These are phyloP conservation scores for Cercospora nicotianae DNA, from an alignment of 2,329 filamentous ascomycete genomes.

Conservation along the genomic window DNA sequence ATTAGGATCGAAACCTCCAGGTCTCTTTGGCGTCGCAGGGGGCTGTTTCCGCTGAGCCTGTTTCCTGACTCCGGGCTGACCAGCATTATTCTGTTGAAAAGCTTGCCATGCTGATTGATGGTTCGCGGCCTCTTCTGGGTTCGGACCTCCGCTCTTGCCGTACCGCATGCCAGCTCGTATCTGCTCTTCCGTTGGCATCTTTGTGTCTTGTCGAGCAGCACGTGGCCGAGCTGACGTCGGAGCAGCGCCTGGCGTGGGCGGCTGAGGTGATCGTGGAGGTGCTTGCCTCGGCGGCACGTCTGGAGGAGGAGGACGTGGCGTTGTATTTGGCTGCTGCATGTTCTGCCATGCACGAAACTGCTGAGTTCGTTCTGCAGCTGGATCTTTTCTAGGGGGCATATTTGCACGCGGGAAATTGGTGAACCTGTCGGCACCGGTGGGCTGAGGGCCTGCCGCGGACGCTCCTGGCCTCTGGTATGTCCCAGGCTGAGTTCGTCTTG, in stretches of 20 bases:
- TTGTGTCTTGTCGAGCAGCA: constrained; percentile 35
- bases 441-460: constrained; percentile 26
- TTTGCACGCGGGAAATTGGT: constrained; percentile 43
- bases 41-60: constrained; percentile 39
- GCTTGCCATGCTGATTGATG: constrained; percentile 42
- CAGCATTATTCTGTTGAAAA: constrained; percentile 29
- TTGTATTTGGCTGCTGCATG: constrained; percentile 45
- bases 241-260: constrained; percentile 16
- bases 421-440: constrained; percentile 48
- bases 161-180: constrained; percentile 41
- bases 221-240: constrained; percentile 19
- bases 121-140: constrained; percentile 25
- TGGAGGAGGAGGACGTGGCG: constrained; percentile 24
- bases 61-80: constrained; percentile 41
- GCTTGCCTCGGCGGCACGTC: constrained; percentile 24
- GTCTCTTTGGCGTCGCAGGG: constrained; percentile 49
- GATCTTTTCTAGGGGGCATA: constrained; percentile 39
- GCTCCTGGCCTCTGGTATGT: constrained; percentile 36
- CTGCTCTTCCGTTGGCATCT: constrained; percentile 40
- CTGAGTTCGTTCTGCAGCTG: constrained; percentile 45
- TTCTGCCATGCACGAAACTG: constrained; percentile 53
- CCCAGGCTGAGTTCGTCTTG: constrained; percentile 45
- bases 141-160: constrained; percentile 25
- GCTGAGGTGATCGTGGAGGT: constrained; percentile 31
- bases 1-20: constrained; percentile 58